Evolutionary conservation across 768 basidiomycete species (phyloP).

Genomic region (Mycena epipterygia): DNA sequence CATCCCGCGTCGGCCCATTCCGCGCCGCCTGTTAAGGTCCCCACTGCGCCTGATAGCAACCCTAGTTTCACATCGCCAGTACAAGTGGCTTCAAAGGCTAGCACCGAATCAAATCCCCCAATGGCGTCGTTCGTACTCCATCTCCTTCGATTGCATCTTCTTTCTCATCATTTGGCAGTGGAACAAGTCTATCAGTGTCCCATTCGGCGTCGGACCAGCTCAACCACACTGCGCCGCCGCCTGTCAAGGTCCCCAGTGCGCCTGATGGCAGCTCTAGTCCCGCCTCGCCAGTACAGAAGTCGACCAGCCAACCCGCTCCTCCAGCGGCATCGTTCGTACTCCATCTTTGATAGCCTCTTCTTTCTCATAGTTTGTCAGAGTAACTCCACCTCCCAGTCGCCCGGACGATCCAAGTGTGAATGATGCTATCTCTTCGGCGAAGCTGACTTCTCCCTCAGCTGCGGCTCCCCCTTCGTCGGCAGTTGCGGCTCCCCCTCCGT

Average conservation of each 20-base stretch:
- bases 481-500: neutral
- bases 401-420: neutral
- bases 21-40: neutral
- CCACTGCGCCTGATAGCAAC: neutral
- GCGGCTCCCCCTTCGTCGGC: neutral
- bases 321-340: slow-evolving; percentile 12
- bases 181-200: neutral
- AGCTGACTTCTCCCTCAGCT: neutral
- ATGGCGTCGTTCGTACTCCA: slow-evolving; percentile 8
- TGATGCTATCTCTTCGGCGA: neutral
- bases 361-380: slow-evolving; percentile 13
- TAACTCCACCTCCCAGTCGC: slow-evolving; percentile 2
- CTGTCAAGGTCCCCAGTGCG: neutral
- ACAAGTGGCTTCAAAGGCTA: neutral
- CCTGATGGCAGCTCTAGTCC: neutral
- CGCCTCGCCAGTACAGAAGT: neutral
- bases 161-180: slow-evolving; percentile 9
- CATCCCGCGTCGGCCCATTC: neutral
- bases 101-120: neutral
- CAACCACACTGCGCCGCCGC: neutral
- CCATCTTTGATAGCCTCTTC: neutral
- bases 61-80: neutral
- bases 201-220: neutral
- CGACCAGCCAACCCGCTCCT: neutral
- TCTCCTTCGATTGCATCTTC: neutral